phyloP scores from a whole-genome alignment of 148 eudicot genomes.

The Fagopyrum homotropicum region DNA sequence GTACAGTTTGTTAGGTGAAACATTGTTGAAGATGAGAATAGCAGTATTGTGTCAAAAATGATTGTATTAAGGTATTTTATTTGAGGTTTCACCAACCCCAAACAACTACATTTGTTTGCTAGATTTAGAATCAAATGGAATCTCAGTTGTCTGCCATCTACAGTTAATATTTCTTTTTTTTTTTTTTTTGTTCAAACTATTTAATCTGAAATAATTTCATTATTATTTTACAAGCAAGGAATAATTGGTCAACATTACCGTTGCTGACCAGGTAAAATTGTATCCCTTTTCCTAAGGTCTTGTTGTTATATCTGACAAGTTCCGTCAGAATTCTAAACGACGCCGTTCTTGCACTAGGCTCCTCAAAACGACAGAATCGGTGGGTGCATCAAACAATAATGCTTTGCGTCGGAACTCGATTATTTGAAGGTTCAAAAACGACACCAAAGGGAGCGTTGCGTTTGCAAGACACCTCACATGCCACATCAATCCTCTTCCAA shows the following conservation, averaged over 20 bases:
- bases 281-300: constrained; percentile 2
- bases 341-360: background rate
- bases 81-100: background rate
- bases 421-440: background rate
- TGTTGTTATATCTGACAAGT: background rate
- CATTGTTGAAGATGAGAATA: background rate
- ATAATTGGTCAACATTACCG: constrained; percentile 9
- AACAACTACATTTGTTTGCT: background rate
- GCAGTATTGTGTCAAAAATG: background rate
- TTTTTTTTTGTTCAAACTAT: background rate
- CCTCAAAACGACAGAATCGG: constrained; percentile 1
- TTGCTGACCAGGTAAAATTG: constrained; percentile 4
- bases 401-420: background rate
- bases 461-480: constrained; percentile 9
- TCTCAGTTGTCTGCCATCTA: background rate
- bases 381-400: background rate
- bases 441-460: constrained; percentile 1
- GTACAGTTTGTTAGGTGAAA: background rate
- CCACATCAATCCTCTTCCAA: background rate
- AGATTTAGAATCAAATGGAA: background rate
- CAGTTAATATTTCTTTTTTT: too few relatives aligned
- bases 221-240: background rate
- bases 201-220: background rate
- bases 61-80: constrained; percentile 2
- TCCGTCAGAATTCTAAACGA: background rate